These are phyloP conservation scores for Ceratocystis papillata DNA, from an alignment of 2,329 filamentous ascomycete species.

Conservation along the genomic window DNA sequence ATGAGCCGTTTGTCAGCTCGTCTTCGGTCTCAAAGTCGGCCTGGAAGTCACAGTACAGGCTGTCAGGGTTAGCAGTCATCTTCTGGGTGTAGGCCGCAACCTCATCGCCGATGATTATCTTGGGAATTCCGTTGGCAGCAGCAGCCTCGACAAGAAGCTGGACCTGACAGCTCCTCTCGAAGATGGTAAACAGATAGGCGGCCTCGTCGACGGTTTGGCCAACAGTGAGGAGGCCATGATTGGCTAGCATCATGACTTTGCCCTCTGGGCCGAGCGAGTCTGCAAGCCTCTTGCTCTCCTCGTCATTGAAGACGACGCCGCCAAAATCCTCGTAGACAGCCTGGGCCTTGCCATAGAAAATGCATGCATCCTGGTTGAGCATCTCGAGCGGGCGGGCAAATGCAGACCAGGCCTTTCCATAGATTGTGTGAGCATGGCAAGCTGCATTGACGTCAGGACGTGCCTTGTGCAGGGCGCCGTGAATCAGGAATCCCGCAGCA, in stretches of 20 bases:
- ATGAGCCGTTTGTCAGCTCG: slow-evolving; percentile 23
- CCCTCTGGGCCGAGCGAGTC: slow-evolving; percentile 46
- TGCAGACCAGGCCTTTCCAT: slow-evolving; percentile 54
- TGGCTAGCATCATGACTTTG: slow-evolving; percentile 53
- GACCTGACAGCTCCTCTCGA: slow-evolving; percentile 57
- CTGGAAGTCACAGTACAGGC: slow-evolving; percentile 25
- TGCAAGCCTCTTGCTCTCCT: slow-evolving; percentile 54
- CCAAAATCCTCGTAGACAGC: slow-evolving; percentile 49
- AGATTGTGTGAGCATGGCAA: slow-evolving; percentile 54
- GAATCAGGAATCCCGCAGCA: slow-evolving; percentile 58
- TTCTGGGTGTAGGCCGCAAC: slow-evolving; percentile 33
- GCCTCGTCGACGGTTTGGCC: slow-evolving; percentile 61
- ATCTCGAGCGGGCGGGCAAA: slow-evolving; percentile 55
- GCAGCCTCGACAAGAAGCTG: slow-evolving; percentile 59
- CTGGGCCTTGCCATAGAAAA: slow-evolving; percentile 48
- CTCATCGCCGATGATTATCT: slow-evolving; percentile 34
- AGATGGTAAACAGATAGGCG: slow-evolving; percentile 54
- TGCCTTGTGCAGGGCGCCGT: slow-evolving; percentile 52
- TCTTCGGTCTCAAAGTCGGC: slow-evolving; percentile 25
- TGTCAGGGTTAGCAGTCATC: slow-evolving; percentile 26
- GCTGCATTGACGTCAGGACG: slow-evolving; percentile 53
- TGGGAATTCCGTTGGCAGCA: slow-evolving; percentile 29
- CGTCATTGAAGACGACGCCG: slow-evolving; percentile 42
- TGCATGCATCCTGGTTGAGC: slow-evolving; percentile 55
- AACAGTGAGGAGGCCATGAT: slow-evolving; percentile 59